A percentile compares a stretch with the other conserved stretches of the same genome.
These are phyloP conservation scores for Cytospora piceicola DNA, from an alignment of 2,329 filamentous ascomycete genomes.

Conservation along the genomic window DNA sequence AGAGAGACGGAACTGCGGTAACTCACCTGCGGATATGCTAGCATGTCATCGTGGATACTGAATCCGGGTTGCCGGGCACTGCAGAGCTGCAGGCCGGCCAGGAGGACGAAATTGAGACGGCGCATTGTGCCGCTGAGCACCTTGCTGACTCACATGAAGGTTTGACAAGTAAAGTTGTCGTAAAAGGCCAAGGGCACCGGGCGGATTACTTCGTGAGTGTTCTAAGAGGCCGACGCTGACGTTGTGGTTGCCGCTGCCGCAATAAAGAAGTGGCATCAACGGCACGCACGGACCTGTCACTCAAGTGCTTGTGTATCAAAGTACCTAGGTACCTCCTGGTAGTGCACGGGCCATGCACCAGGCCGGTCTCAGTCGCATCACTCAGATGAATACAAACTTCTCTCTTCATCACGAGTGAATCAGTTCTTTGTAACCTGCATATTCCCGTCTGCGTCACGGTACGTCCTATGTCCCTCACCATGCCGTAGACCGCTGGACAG, in stretches of 20 bases:
- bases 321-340: not conserved
- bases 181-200: conserved; percentile 34
- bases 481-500: too few relatives aligned
- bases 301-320: not conserved
- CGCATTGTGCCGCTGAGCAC: conserved; percentile 52
- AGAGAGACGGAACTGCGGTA: not conserved
- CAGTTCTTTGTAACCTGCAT: too few relatives aligned
- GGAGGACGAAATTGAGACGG: conserved; percentile 50
- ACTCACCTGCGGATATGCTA: conserved; percentile 81
- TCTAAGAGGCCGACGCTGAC: conserved; percentile 21
- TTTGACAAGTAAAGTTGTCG: conserved; percentile 7
- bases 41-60: conserved; percentile 85
- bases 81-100: conserved; percentile 51
- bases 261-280: conserved; percentile 34
- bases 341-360: not conserved
- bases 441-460: too few relatives aligned
- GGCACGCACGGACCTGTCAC: conserved; percentile 11
- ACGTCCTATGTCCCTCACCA: too few relatives aligned
- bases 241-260: conserved; percentile 8
- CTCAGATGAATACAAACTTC: too few relatives aligned
- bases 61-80: conserved; percentile 62
- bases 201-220: conserved; percentile 28
- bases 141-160: conserved; percentile 42
- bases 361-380: not conserved
- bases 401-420: too few relatives aligned